A percentile compares a stretch with the other conserved stretches of the same genome.
phyloP scores from a whole-genome alignment of 768 basidiomycete species.

The Boletus tomentosulus region DNA sequence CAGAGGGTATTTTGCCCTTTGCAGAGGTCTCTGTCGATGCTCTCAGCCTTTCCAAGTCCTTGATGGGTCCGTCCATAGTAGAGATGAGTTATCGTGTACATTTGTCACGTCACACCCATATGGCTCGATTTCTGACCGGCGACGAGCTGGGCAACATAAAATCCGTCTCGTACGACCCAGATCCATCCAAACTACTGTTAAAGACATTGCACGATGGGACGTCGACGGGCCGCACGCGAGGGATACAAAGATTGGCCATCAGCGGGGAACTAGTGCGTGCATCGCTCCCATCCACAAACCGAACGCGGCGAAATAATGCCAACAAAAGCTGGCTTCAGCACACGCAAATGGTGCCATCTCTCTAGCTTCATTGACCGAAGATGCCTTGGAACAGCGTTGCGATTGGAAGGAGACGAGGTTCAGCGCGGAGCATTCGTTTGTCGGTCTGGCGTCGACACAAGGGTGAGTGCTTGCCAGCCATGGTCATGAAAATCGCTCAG shows the following conservation, averaged over 20 bases:
- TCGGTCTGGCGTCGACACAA: constrained; percentile 53
- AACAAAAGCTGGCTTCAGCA: constrained; percentile 64
- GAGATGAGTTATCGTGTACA: no score
- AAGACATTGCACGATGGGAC: constrained; percentile 34
- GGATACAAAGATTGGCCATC: constrained; percentile 40
- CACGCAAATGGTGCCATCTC: constrained; percentile 56
- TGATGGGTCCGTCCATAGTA: constrained; percentile 68
- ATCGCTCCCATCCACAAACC: neutral
- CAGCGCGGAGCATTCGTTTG: constrained; percentile 47
- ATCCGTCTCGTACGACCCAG: constrained; percentile 40
- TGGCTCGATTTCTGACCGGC: constrained; percentile 69
- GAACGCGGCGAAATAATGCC: constrained; percentile 21
- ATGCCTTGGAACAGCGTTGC: constrained; percentile 35
- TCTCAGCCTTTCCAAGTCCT: constrained; percentile 78
- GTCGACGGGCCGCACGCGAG: constrained; percentile 30
- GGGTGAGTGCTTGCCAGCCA: constrained; percentile 46
- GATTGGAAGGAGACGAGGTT: constrained; percentile 68
- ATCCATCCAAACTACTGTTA: constrained; percentile 26
- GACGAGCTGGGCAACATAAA: constrained; percentile 81
- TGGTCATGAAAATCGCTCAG: constrained; percentile 1
- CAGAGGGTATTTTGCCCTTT: constrained; percentile 52
- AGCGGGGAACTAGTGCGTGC: constrained; percentile 36
- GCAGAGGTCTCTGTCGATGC: constrained; percentile 44
- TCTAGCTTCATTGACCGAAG: constrained; percentile 41
- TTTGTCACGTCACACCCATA: constrained; percentile 31